phyloP scores from a whole-genome alignment of 306 rosid species.

The Arachis stenosperma region DNA sequence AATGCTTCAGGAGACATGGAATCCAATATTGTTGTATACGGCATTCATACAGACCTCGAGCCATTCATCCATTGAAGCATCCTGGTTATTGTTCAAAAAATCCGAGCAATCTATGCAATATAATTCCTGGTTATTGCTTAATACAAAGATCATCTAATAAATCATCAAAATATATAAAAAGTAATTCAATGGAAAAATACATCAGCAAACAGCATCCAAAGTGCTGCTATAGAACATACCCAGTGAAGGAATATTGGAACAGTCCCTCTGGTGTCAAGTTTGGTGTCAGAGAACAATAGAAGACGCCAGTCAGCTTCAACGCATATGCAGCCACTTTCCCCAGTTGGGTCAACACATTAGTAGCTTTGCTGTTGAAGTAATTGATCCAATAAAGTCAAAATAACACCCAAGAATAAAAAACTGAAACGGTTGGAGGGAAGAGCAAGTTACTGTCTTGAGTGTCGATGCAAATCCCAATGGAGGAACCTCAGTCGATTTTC shows the following conservation, averaged over 20 bases:
- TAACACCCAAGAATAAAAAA: constrained; percentile 25
- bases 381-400: constrained; percentile 37
- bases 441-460: constrained; percentile 69
- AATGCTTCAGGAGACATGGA: too few species aligned
- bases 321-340: constrained; percentile 77
- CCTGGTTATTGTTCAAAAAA: too few species aligned
- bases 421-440: background rate
- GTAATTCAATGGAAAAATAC: constrained; percentile 11
- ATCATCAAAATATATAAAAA: constrained; percentile 7
- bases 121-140: background rate
- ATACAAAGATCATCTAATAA: constrained; percentile 5
- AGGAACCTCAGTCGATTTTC: constrained; percentile 72
- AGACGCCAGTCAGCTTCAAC: constrained; percentile 74
- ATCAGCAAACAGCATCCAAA: constrained; percentile 13
- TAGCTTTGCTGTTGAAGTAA: constrained; percentile 67
- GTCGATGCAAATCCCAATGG: constrained; percentile 89
- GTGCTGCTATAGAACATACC: constrained; percentile 56
- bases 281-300: constrained; percentile 64
- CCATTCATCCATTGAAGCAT: too few species aligned
- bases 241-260: constrained; percentile 50
- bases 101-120: too few species aligned
- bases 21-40: too few species aligned
- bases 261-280: constrained; percentile 48
- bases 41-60: too few species aligned
- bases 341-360: constrained; percentile 76